These are phyloP conservation scores for Coniochaeta hoffmannii DNA, from an alignment of 2,329 filamentous ascomycete genomes.

Conservation along the genomic window DNA sequence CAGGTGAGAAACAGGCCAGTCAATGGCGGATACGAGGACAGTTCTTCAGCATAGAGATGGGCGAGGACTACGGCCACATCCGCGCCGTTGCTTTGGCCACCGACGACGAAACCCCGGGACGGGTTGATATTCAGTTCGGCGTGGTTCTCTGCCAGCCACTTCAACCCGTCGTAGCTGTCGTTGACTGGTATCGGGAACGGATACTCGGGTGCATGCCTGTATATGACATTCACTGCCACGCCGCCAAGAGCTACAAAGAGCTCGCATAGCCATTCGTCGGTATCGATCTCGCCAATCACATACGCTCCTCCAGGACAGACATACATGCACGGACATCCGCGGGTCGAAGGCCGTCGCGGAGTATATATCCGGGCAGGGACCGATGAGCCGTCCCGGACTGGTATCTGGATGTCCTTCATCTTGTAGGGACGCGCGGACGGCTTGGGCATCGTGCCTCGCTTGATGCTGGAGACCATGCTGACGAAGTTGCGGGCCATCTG, in stretches of 20 bases:
- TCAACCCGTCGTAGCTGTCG: slow-evolving; percentile 19
- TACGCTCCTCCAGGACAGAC: slow-evolving; percentile 23
- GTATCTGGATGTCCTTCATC: not conserved
- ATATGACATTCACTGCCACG: slow-evolving; percentile 18
- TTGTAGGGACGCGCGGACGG: not conserved
- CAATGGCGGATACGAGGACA: slow-evolving; percentile 12
- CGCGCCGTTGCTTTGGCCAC: slow-evolving; percentile 20
- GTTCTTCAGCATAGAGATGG: slow-evolving; percentile 13
- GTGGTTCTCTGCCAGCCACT: slow-evolving; percentile 17
- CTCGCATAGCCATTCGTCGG: slow-evolving; percentile 16
- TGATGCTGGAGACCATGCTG: not conserved
- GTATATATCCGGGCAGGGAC: not conserved
- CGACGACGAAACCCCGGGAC: slow-evolving; percentile 16
- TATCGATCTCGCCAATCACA: slow-evolving; percentile 17
- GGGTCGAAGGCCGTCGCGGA: not conserved
- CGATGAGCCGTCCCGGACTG: not conserved
- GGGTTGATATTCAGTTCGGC: slow-evolving; percentile 16
- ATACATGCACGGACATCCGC: not conserved
- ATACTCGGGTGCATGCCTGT: slow-evolving; percentile 21
- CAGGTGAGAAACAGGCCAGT: slow-evolving; percentile 20
- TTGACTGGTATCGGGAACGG: slow-evolving; percentile 19
- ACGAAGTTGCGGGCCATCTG: not conserved
- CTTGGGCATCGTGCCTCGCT: not conserved
- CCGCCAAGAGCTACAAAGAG: slow-evolving; percentile 18
- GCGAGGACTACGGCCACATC: slow-evolving; percentile 19